Conservation (phyloP, 345 rosid species). For the Eucalyptus tenuipes region DNA sequence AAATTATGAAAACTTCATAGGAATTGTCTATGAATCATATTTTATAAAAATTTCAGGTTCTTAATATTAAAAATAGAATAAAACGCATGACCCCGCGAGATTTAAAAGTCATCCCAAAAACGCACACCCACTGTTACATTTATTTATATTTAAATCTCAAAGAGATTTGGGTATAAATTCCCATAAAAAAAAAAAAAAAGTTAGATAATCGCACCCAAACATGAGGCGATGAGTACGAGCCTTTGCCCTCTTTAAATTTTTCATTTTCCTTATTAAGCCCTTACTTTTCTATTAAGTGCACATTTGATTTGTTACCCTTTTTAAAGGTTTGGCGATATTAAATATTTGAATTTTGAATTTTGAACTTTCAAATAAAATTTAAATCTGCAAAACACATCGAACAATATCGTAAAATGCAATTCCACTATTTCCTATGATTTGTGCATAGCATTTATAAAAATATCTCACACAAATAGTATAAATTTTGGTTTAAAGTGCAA, state of each 20-base stretch:
- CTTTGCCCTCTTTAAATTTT: background rate
- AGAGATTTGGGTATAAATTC: background rate
- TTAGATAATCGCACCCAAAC: background rate
- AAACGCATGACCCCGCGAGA: background rate
- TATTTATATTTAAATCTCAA: background rate
- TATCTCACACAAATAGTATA: no score
- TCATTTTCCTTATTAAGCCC: background rate
- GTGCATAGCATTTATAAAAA: background rate
- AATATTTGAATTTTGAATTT: background rate
- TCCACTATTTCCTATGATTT: fast-evolving
- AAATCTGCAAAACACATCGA: background rate
- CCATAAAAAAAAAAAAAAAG: background rate
- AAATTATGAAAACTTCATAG: background rate
- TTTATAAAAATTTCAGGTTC: background rate
- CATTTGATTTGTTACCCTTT: background rate
- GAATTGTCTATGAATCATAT: background rate
- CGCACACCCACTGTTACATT: background rate
- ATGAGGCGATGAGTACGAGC: background rate
- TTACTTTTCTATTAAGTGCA: background rate
- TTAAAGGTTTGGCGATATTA: background rate
- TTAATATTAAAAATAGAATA: background rate
- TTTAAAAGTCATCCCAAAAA: background rate
- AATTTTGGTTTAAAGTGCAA: no score
- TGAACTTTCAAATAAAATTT: background rate
- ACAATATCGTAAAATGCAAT: background rate